Evolutionary conservation across 805 yeast species (phyloP), one percentile per base, ranked within the genome.

Genomic region (Blastobotrys muscicola): DNA sequence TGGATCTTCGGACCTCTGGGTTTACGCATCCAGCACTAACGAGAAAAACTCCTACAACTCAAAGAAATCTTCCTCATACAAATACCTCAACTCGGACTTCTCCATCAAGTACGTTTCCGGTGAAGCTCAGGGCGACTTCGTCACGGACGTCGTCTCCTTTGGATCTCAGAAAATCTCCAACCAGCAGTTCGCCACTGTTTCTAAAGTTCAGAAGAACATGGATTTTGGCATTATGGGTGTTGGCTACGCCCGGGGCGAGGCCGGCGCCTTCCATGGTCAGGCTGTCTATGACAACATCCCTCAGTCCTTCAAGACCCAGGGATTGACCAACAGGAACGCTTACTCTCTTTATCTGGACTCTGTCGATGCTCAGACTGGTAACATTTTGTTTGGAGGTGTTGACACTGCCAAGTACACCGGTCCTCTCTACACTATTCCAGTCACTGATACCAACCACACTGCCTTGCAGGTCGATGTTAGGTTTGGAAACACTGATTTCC

Each of bases 341-440:
- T 84, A 80, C 58, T 82, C 90, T 0, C 64, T 84, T 44, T 82
- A 67, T 53, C 67, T 84, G 59, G 72, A 78, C 51, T 61, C 63
- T 2, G 51, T 57, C 14, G 50, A 48, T 4, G 54, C 63, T 32
- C 44, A 49, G 3, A 47, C 65, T 1, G 89, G 86, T 4, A 61
- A 69, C n/a, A 66, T 82, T 14, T 58, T 82, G 39, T 83, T 83
- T 65, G 90, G 92, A 39, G 92, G 80, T 29, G 71, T 78, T 23
- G 90, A 82, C 54, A 74, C 71, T 46, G 69, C 75, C 33, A 81
- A 80, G 36, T 51, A 33, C 30, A 34, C 15, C n/a, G 47, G 51
- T 8, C 55, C 53, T 7, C 41, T 51, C 12, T 45, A 40, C 35
- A 47, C 53, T 6, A 34, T 51, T 7, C 50, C 50, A 20, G 26